Percentiles rank a stretch among this genome's conserved stretches.
Evolutionary conservation across 2,329 filamentous ascomycete species (phyloP).

Genomic region (Blastomyces percursus): DNA sequence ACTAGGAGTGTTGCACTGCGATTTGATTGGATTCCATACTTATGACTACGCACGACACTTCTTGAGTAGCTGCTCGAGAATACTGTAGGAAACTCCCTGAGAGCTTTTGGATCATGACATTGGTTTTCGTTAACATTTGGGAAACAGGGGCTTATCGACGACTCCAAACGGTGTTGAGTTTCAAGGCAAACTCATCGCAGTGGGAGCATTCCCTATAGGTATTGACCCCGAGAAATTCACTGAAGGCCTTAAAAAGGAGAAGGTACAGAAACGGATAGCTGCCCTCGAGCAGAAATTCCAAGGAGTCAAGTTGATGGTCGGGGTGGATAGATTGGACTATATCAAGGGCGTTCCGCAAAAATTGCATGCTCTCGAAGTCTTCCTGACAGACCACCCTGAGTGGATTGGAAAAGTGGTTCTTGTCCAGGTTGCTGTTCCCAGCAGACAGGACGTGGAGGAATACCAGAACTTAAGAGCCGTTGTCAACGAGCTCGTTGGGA

Average conservation of each 20-base stretch:
- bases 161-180: conserved; percentile 91
- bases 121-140: neutral
- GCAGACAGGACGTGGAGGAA: conserved; percentile 89
- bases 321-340: conserved; percentile 93
- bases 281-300: conserved; percentile 82
- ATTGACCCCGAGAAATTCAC: conserved; percentile 97
- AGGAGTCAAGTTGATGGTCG: conserved; percentile 90
- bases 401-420: conserved; percentile 97
- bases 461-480: conserved; percentile 93
- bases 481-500: conserved; percentile 90
- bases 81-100: conserved; percentile 48
- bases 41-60: conserved; percentile 99
- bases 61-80: conserved; percentile 88
- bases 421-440: conserved; percentile 91
- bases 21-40: conserved; percentile 94
- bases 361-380: conserved; percentile 89
- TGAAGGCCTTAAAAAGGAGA: conserved; percentile 72
- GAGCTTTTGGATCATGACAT: conserved; percentile 10
- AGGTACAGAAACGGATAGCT: conserved; percentile 77
- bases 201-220: conserved; percentile 93
- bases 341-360: conserved; percentile 99
- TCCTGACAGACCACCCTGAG: conserved; percentile 91
- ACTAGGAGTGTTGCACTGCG: conserved; percentile 78
- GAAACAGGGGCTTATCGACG: conserved; percentile 44
- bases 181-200: conserved; percentile 74